A percentile compares a stretch with the other conserved stretches of the same genome.
Conservation (phyloP, 1,284 basidiomycete species). For the Vanrija sp. region DNA sequence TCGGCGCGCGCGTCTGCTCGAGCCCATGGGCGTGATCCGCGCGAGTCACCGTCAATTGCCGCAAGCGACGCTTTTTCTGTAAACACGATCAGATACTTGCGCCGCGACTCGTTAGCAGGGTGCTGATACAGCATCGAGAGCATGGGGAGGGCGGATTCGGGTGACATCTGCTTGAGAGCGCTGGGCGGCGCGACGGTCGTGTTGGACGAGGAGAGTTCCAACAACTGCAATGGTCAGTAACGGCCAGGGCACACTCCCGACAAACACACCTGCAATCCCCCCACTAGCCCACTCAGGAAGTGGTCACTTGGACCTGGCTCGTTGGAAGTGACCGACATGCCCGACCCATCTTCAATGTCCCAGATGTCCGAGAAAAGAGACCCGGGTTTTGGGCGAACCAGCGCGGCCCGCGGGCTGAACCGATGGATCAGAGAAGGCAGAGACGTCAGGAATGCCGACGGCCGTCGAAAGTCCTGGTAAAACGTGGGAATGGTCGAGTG, state of each 20-base stretch:
- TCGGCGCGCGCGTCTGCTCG: slow-evolving; percentile 11
- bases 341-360: slow-evolving; percentile 20
- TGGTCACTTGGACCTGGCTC: slow-evolving; percentile 19
- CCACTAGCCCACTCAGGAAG: slow-evolving; percentile 17
- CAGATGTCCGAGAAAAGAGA: slow-evolving; percentile 17
- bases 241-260: background rate
- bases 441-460: slow-evolving; percentile 34
- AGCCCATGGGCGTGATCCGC: slow-evolving; percentile 7
- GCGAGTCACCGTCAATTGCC: slow-evolving; percentile 14
- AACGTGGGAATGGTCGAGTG: slow-evolving; percentile 15
- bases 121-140: slow-evolving; percentile 13
- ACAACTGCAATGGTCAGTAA: slow-evolving; percentile 12
- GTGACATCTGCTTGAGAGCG: slow-evolving; percentile 12
- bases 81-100: slow-evolving; percentile 18
- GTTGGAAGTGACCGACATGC: slow-evolving; percentile 13
- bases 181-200: slow-evolving; percentile 6
- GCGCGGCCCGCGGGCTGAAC: slow-evolving; percentile 15
- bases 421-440: slow-evolving; percentile 23
- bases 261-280: slow-evolving; percentile 23
- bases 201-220: slow-evolving; percentile 15
- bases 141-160: slow-evolving; percentile 15
- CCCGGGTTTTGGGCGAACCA: slow-evolving; percentile 2
- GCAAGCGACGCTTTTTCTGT: slow-evolving; percentile 16
- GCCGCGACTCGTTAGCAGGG: slow-evolving; percentile 1
- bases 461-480: slow-evolving; percentile 24